A percentile compares a stretch with the other conserved stretches of the same genome.
Evolutionary conservation across 352 stramenopile species (phyloP).

Genomic region (Elongisporangium prolatum): DNA sequence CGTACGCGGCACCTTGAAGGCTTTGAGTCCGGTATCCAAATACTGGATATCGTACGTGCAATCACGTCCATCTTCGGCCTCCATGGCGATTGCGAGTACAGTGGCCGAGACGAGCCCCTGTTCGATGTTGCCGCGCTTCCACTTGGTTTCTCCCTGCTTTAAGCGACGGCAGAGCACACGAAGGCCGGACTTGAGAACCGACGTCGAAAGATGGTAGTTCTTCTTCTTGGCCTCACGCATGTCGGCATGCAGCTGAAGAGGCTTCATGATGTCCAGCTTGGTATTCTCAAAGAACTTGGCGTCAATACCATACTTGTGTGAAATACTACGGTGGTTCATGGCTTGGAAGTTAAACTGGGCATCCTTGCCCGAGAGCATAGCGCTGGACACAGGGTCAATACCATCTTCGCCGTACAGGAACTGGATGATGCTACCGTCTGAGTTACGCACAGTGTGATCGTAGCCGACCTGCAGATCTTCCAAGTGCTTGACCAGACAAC

Average conservation of each 20-base stretch:
- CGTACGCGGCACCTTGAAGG: constrained; percentile 70
- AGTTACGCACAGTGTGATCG: constrained; percentile 98
- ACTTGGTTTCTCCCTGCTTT: constrained; percentile 77
- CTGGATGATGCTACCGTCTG: constrained; percentile 96
- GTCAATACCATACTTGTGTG: constrained; percentile 91
- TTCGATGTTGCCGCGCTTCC: constrained; percentile 84
- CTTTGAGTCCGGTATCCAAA: constrained; percentile 76
- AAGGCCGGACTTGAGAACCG: constrained; percentile 46
- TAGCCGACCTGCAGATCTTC: constrained; percentile 98
- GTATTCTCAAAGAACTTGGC: constrained; percentile 86
- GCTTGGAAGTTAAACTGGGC: constrained; percentile 93
- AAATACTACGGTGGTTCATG: constrained; percentile 95
- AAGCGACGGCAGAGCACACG: constrained; percentile 66
- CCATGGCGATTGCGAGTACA: constrained; percentile 56
- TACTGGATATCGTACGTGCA: constrained; percentile 88
- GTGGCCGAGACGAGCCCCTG: constrained; percentile 64
- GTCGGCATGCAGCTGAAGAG: constrained; percentile 70
- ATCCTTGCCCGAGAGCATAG: constrained; percentile 93
- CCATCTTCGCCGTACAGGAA: constrained; percentile 99
- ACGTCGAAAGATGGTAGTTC: constrained; percentile 28
- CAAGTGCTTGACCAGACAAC: constrained; percentile 99
- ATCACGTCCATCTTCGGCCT: constrained; percentile 60
- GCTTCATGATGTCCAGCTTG: constrained; percentile 88
- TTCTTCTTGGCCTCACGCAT: constrained; percentile 48
- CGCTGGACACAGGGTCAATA: constrained; percentile 94